Conservation (phyloP, 2,329 filamentous ascomycete genomes). For the Pleurostoma richardsiae region DNA sequence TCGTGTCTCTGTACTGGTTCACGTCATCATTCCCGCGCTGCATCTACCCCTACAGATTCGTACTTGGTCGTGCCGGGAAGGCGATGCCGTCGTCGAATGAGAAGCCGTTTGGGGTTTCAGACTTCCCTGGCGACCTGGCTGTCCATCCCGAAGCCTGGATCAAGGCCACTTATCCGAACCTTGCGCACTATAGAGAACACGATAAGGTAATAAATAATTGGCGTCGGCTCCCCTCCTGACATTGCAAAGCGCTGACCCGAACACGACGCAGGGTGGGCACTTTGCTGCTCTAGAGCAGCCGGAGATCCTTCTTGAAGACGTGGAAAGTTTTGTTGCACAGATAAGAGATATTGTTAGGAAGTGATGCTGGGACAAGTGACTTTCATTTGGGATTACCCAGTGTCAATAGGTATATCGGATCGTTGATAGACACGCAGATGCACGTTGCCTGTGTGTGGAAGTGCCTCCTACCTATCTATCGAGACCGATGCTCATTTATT, state of each 20-base stretch:
- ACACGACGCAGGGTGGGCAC: slow-evolving; percentile 37
- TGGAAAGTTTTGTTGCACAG: slow-evolving; percentile 30
- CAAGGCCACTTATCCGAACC: slow-evolving; percentile 11
- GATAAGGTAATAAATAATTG: slow-evolving; percentile 13
- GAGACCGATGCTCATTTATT: too few species aligned
- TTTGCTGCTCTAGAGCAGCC: slow-evolving; percentile 44
- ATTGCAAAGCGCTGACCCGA: background rate
- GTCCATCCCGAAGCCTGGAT: slow-evolving; percentile 29
- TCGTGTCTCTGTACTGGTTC: slow-evolving; percentile 50
- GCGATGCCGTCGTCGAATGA: slow-evolving; percentile 6
- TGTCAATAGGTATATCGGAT: too few species aligned
- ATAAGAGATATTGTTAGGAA: too few species aligned
- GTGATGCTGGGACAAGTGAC: too few species aligned
- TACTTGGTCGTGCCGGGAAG: background rate
- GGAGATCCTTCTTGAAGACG: slow-evolving; percentile 30
- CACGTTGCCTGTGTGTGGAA: too few species aligned
- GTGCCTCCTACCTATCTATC: too few species aligned
- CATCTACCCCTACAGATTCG: slow-evolving; percentile 43
- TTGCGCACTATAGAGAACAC: slow-evolving; percentile 7
- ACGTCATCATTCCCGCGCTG: slow-evolving; percentile 40
- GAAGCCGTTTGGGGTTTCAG: slow-evolving; percentile 40
- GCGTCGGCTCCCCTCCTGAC: background rate
- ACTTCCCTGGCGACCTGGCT: slow-evolving; percentile 35
- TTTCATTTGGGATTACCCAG: too few species aligned
- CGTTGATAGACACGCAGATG: too few species aligned